Percentiles rank a stretch among this genome's conserved stretches.
Evolutionary conservation across 306 rosid species (phyloP).

Genomic region (Boehmeria nivea): DNA sequence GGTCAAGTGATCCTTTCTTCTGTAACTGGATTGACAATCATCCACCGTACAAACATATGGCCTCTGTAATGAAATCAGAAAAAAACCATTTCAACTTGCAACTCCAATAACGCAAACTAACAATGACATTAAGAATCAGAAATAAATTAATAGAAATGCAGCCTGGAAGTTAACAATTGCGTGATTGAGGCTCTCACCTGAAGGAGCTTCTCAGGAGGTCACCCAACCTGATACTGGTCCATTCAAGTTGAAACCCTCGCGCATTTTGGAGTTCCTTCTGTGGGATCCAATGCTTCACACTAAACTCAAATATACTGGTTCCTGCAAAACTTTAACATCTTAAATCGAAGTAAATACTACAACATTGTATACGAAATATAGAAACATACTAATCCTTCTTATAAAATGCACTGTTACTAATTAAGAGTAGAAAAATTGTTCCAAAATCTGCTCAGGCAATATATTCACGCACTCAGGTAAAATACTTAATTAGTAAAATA

Average conservation of each 20-base stretch:
- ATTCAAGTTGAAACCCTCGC: conserved; percentile 64
- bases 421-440: too few species aligned
- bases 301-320: conserved; percentile 29
- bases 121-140: background rate
- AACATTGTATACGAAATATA: background rate
- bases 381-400: background rate
- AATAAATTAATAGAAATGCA: background rate
- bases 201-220: conserved; percentile 99
- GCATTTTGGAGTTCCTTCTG: conserved; percentile 91
- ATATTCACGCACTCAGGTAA: too few species aligned
- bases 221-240: conserved; percentile 95
- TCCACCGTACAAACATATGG: conserved; percentile 48
- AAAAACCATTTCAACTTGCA: background rate
- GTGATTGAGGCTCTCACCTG: conserved; percentile 84
- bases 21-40: conserved; percentile 64
- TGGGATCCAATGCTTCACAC: conserved; percentile 99
- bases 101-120: too few species aligned
- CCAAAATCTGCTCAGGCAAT: too few species aligned
- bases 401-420: too few species aligned
- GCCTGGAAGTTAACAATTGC: conserved; percentile 42
- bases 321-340: conserved; percentile 77
- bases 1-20: conserved; percentile 89
- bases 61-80: conserved; percentile 49
- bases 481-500: too few species aligned
- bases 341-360: conserved; percentile 22